Base-by-base conservation (phyloP, 805 yeast genomes). In the Yamadazyma sp. region DNA sequence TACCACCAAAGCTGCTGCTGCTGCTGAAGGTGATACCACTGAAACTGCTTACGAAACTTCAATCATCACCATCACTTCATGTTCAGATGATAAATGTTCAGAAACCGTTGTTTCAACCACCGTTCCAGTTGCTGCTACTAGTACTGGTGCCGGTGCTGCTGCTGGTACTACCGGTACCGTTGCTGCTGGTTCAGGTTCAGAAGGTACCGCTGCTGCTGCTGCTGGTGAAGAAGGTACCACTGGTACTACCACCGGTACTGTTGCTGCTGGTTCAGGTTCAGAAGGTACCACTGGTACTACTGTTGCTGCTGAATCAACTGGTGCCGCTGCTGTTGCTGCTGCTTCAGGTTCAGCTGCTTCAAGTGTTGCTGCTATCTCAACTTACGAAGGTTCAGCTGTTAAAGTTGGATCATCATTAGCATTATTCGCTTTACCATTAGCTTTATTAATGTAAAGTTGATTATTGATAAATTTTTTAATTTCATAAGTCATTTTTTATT, bases 381-480 rank as follows among this genome's bases (percentile, higher is more conserved):
- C 61, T 30, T 56, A 42, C 48, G 53, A 49, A 38, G 60, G 53
- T 38, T 57, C 49, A 27, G 60, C 50, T 39, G 36, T 40, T 34
- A 43, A 38, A 30, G 31, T 38, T 29, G 44, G 44, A 25, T 51
- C 54, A 21, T 57, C 65, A 15, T 39, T 52, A 21, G 65, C 64
- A 28, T 46, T 53, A 30, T 55, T 60, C 39, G 41, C 61, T 60
- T 69, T 44, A 40, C 67, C 43, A 38, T 35, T 43, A 40, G 68
- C 62, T 36, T 58, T 56, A 56, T 55, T 62, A 47, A 38, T 63
- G 47, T 62, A 59, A 58, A n/a, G n/a, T n/a, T n/a, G n/a, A n/a
- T n/a, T n/a, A n/a, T n/a, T n/a, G n/a, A n/a, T n/a, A n/a, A n/a
- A 46, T 11, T 17, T 23, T 23, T 18, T 24, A 19, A 19, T 21